These are phyloP conservation scores for Colletotrichum sp. DNA, from an alignment of 2,329 filamentous ascomycete genomes.

Conservation along the genomic window DNA sequence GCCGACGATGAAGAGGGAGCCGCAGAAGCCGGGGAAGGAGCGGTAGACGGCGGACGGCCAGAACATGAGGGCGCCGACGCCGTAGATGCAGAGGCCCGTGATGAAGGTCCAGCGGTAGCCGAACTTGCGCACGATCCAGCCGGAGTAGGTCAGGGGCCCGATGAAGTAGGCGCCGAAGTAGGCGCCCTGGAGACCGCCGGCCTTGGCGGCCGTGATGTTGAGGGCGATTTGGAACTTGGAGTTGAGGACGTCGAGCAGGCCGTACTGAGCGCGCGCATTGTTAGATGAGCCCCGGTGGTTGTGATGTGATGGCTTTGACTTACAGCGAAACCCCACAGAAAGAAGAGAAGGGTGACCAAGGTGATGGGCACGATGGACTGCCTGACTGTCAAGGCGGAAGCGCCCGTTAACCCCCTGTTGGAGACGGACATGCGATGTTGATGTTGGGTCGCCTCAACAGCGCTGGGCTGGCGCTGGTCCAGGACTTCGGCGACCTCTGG, in stretches of 20 bases:
- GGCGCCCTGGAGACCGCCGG: conserved; percentile 52
- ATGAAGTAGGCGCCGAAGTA: conserved; percentile 55
- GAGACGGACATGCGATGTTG: conserved; percentile 22
- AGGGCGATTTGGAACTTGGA: conserved; percentile 54
- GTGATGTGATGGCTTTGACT: background rate
- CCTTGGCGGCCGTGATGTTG: conserved; percentile 46
- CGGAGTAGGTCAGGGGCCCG: conserved; percentile 39
- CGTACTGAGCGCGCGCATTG: background rate
- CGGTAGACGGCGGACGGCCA: conserved; percentile 62
- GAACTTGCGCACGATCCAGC: conserved; percentile 64
- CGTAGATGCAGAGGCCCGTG: conserved; percentile 60
- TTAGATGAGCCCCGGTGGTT: background rate
- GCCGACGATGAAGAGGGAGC: conserved; percentile 54
- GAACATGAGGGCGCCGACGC: conserved; percentile 60
- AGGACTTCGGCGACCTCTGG: conserved; percentile 23
- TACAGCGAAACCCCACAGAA: conserved; percentile 54
- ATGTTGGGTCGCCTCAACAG: conserved; percentile 20
- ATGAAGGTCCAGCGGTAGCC: conserved; percentile 74
- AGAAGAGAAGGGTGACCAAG: conserved; percentile 58
- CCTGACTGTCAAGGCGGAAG: conserved; percentile 58
- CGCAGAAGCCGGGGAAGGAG: conserved; percentile 65
- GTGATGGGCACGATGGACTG: conserved; percentile 70
- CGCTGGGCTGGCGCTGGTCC: conserved; percentile 23
- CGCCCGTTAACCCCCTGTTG: conserved; percentile 26
- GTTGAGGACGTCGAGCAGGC: conserved; percentile 45